Base-by-base conservation (phyloP, 1,139 yeast species). In the Pneumocystis canis region DNA sequence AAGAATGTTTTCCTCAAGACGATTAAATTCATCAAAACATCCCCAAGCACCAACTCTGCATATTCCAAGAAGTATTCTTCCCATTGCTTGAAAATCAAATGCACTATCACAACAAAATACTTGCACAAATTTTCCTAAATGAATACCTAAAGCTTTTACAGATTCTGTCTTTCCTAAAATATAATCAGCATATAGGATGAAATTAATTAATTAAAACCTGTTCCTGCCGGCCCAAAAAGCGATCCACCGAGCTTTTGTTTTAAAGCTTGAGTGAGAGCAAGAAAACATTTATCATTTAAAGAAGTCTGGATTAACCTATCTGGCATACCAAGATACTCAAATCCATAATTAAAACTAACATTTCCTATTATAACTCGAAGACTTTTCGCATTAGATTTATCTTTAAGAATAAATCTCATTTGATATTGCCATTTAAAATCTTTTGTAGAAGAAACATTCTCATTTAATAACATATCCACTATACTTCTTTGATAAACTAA, bases 191-290 rank as follows among this genome's bases (percentile, higher is more conserved):
- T 7, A 40, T 32, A n/a, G 5, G 5, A 35, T 28, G 18, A 47
- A 33, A 16, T 25, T 30, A 40, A 35, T 20, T 16, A 20, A 28
- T n/a, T 16, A 58, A 62, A n/a, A 68, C 97, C 98, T 0, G 97
- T 92, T 60, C 97, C 98, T 2, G 98, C 97, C 1, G 98, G 97
- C 0, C 98, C 98, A 73, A 85, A 84, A 0, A 96, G 88, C 1
- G 96, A 85, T 0, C 96, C 96, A n/a, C 97, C 97, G 16, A 84
- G 76, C 57, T 80, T 80, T 68, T 84, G 89, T 47, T 81, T 80
- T 33, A 89, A 72, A 0, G 97, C 94, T 66, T 85, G 87, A 0
- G 87, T 78, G 83, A 90, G 81, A 0, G 90, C 77, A 39, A 84
- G 71, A 70, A 80, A 88, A 65, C 89, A 82, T 18, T 79, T 77